Conservation (phyloP, 1,284 basidiomycete species). For the Ganoderma boninense region DNA sequence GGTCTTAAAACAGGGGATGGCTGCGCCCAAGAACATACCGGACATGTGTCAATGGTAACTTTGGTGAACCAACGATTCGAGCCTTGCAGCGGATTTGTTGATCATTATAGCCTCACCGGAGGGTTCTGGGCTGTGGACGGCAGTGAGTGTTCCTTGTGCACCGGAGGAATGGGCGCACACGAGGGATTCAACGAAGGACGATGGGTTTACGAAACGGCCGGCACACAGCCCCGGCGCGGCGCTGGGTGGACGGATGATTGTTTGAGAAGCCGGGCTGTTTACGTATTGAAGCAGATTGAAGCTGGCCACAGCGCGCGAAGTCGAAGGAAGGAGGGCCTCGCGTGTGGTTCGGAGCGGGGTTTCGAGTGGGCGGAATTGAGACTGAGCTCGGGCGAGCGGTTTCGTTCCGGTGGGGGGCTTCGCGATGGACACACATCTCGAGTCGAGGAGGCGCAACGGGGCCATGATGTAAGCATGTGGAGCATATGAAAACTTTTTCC, state of each 20-base stretch:
- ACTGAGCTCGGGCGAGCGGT: not conserved
- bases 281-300: not conserved
- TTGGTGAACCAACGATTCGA: not conserved
- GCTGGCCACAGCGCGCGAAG: not conserved
- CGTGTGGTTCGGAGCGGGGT: constrained; percentile 7
- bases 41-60: not conserved
- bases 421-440: not conserved
- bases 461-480: constrained; percentile 5
- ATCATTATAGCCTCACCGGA: not conserved
- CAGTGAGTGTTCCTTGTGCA: not conserved
- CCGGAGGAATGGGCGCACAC: not conserved
- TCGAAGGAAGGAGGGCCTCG: not conserved
- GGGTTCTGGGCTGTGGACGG: not conserved
- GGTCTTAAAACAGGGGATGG: not conserved
- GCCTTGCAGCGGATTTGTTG: not conserved
- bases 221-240: constrained; percentile 13
- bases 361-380: constrained; percentile 1
- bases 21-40: not conserved
- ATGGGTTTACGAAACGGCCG: constrained; percentile 12
- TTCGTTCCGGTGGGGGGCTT: not conserved
- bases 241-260: constrained; percentile 2
- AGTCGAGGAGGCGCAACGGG: not conserved
- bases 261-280: not conserved
- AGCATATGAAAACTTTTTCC: not conserved
- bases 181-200: not conserved